Conservation (phyloP, 345 rosid genomes). For the Populus deltoides region DNA sequence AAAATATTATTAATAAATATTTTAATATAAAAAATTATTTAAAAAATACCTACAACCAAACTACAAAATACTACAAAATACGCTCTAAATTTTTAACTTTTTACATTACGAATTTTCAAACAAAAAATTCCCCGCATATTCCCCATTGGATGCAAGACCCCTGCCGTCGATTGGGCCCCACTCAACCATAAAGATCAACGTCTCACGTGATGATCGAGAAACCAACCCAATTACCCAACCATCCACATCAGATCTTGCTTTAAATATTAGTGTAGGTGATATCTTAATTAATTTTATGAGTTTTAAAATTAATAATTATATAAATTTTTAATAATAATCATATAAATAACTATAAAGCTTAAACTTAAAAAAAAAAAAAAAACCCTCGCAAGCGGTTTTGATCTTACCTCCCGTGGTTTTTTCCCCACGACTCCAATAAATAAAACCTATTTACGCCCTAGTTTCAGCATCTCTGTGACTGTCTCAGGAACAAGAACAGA, state of each 20-base stretch:
- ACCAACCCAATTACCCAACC: slow-evolving; percentile 21
- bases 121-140: not conserved
- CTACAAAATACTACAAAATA: no score
- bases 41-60: no score
- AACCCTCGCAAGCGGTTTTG: no score
- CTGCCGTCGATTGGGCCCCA: not conserved
- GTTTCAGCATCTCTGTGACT: not conserved
- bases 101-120: not conserved
- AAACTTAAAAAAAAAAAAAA: no score
- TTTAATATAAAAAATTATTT: no score
- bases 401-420: not conserved
- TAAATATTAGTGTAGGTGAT: no score
- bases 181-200: not conserved
- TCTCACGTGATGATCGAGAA: not conserved
- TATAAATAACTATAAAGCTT: no score
- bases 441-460: not conserved
- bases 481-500: not conserved
- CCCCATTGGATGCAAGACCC: not conserved
- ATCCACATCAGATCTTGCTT: not conserved
- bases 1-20: no score
- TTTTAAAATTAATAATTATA: no score
- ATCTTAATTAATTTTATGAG: no score
- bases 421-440: not conserved
- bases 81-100: no score
- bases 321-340: no score